Base-by-base conservation (phyloP, 768 basidiomycete species). In the Boletus rufocinnamomeus region DNA sequence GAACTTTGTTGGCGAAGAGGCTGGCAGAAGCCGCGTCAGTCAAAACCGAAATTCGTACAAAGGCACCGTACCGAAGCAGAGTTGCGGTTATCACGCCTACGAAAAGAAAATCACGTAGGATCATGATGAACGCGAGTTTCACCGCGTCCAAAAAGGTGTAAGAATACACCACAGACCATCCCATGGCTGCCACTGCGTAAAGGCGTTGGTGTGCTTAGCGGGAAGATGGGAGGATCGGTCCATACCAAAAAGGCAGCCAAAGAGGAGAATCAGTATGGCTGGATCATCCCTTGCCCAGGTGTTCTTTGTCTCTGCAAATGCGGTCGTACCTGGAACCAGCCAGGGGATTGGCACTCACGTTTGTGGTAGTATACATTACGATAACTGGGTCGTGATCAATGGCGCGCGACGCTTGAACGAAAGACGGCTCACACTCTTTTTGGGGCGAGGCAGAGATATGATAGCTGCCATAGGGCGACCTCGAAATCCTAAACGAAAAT, bases 211-310 rank as follows among this genome's bases (percentile, higher is more conserved):
- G 17, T 13, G 6, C 30, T 47, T 11, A 30, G 34, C 38, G 10
- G 25, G 23, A n/a, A 17, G 4, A 19, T 17, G 19, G 40, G 16
- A 11, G 7, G 21, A 32, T 32, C 2, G 9, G 32, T 21, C 2
- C 69, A 48, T 62, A 93, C 94, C 85, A 52, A 79, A 80, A 23
- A 95, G 82, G 71, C 87, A 93, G 45, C 83, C 88, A 50, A 84
- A 82, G 45, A 98, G 87, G 50, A 98, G 83, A 30, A 98, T 81
- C 28, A 98, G 81, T 62, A 97, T 94, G 28, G 96, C 96, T 23
- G 96, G 96, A 70, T 98, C 96, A 73, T 98, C 96, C 72, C 96
- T 80, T 21, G 95, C 94, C 95, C 95, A 98, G 17, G 91, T 93
- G 72, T 98, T 97, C 80, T 97, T 98, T 21, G 95, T 98, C 79